Evolutionary conservation across 1,284 basidiomycete genomes (phyloP), one percentile per base, ranked within the genome.

Genomic region (Fomes fomentarius): DNA sequence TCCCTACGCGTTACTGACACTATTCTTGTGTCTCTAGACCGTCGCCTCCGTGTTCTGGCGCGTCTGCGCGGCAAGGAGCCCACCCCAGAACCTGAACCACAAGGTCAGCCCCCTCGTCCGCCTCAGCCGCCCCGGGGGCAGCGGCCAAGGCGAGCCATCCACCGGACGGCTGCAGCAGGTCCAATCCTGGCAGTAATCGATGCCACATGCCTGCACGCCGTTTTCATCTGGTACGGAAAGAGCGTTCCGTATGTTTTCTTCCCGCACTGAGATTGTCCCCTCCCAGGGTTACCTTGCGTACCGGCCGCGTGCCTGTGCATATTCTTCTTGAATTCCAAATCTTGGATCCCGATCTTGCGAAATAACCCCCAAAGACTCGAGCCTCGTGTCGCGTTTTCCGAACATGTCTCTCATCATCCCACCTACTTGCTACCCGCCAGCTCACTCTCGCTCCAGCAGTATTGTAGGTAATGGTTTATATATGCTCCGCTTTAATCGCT

Each of bases 41-140:
- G 70, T 26, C 66, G 72, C 26, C 66, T 73, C 47, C 68, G 68
- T 17, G 69, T 74, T 33, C 58, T 74, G 47, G 76, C 75, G n/a
- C 74, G 72, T 19, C 63, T 71, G 46, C 58, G 69, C 19, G 69
- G 69, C 42, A 70, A 71, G 53, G 66, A 66, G 15, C 67, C 67
- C 8, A 68, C 69, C 4, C 69, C 69, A 17, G 60, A 63, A 26
- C 62, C 55, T 4, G 57, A 60, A 17, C 30, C 44, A 5, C 41
- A 54, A 43, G 39, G 41, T 14, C 47, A 47, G 24, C 39, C 25
- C 24, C 30, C 39, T 12, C 42, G 30, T 31, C 55, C 43, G 44
- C 54, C 50, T 17, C 47, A 39, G 38, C 38, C 54, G 4, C 49
- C 21, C 35, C 40, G 30, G 42, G 50, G n/a, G n/a, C n/a, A n/a